Conservation (phyloP, 306 rosid species). For the Betula pendula region DNA sequence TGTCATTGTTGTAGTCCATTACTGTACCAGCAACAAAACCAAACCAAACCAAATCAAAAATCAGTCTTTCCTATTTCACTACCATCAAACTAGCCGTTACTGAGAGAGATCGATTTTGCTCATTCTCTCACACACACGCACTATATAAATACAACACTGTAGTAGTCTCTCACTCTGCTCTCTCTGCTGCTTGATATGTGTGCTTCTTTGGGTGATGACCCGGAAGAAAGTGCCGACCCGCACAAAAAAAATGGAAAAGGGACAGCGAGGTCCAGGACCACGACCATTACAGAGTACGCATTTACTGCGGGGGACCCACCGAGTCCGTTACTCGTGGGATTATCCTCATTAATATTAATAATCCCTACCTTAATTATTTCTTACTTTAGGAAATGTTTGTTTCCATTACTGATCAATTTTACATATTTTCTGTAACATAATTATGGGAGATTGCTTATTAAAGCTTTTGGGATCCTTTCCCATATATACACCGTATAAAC, state of each 20-base stretch:
- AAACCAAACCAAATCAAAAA: slow-evolving; percentile 11
- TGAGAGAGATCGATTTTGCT: slow-evolving; percentile 32
- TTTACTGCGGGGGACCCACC: neutral
- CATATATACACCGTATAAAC: too few relatives aligned
- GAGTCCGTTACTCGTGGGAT: neutral
- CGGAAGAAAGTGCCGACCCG: neutral
- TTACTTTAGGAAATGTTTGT: too few relatives aligned
- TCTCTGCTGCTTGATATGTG: slow-evolving; percentile 39
- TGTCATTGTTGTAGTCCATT: slow-evolving; percentile 55
- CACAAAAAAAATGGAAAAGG: neutral
- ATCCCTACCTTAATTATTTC: too few relatives aligned
- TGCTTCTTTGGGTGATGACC: slow-evolving; percentile 20
- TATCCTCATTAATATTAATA: too few relatives aligned
- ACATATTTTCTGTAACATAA: too few relatives aligned
- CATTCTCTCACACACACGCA: neutral
- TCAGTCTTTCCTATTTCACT: neutral
- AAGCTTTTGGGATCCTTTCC: too few relatives aligned
- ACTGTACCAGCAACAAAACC: slow-evolving; percentile 12
- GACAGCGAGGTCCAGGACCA: neutral
- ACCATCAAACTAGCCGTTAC: slow-evolving; percentile 49
- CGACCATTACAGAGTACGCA: neutral
- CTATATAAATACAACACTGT: neutral
- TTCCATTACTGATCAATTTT: too few relatives aligned
- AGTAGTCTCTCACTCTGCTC: slow-evolving; percentile 10
- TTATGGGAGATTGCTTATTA: too few relatives aligned